Conservation (phyloP, 2,329 filamentous ascomycete genomes). For the Botrytis deweyae region DNA sequence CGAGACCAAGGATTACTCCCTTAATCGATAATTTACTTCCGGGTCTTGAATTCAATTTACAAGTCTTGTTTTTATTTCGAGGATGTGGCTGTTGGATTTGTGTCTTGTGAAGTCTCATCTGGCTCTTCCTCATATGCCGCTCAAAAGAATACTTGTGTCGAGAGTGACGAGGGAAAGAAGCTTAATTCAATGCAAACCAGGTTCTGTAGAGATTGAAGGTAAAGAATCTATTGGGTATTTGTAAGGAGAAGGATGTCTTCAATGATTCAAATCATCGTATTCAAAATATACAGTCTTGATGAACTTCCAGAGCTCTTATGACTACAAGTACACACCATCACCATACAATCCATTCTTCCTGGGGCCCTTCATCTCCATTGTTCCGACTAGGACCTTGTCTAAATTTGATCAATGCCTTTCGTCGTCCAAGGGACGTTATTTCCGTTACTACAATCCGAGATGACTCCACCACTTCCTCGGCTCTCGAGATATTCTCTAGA, state of each 20-base stretch:
- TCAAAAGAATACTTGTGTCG: no score
- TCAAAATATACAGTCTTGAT: not conserved
- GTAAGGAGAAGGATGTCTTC: not conserved
- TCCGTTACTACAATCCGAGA: not conserved
- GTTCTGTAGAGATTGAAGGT: not conserved
- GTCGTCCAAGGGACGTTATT: not conserved
- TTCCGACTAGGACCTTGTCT: not conserved
- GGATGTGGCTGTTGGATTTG: not conserved
- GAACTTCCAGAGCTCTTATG: not conserved
- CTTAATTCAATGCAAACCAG: no score
- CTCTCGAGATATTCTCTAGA: not conserved
- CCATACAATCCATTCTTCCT: slow-evolving; percentile 11
- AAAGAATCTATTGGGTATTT: no score
- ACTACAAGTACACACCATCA: not conserved
- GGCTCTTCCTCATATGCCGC: not conserved
- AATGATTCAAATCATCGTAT: not conserved
- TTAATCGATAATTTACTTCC: not conserved
- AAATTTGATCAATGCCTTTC: slow-evolving; percentile 8
- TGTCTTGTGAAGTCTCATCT: not conserved
- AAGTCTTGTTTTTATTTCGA: not conserved
- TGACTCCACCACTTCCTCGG: slow-evolving; percentile 9
- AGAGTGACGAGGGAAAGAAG: not conserved
- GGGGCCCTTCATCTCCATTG: not conserved
- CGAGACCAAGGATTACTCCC: not conserved
- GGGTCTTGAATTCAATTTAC: not conserved